Percentiles rank a stretch among this genome's conserved stretches.
Conservation (phyloP, 352 stramenopile genomes). For the Phytopythium montanum region DNA sequence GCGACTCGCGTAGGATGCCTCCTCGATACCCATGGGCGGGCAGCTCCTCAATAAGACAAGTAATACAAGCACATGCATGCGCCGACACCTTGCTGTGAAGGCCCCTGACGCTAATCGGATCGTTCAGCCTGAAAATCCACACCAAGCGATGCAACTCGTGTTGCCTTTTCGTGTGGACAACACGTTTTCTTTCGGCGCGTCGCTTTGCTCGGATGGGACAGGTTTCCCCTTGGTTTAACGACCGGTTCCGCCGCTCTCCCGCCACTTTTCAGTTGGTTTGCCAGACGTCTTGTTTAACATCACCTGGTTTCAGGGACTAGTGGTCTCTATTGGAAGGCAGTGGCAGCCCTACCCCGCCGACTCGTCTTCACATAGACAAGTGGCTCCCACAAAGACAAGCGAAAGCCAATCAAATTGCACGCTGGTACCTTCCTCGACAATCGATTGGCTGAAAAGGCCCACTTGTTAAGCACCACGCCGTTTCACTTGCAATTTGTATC, state of each 20-base stretch:
- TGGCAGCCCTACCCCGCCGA: neutral
- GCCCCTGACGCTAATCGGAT: neutral
- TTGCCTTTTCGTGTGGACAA: neutral
- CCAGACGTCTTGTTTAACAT: neutral
- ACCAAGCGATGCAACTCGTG: no score
- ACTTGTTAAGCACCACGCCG: neutral
- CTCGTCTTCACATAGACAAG: slow-evolving; percentile 8
- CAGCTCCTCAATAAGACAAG: no score
- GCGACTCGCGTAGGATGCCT: no score
- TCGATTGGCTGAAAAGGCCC: slow-evolving; percentile 2
- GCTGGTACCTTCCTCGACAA: neutral
- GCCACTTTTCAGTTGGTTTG: neutral
- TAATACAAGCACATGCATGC: no score
- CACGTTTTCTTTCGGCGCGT: neutral
- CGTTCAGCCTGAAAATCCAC: no score
- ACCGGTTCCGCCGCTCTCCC: neutral
- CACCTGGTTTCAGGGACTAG: neutral
- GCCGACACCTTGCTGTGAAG: no score
- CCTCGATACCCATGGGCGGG: no score
- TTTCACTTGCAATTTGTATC: neutral
- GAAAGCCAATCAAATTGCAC: slow-evolving; percentile 5
- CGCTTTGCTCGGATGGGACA: no score
- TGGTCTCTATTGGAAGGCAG: slow-evolving; percentile 1
- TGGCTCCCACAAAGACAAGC: slow-evolving; percentile 8
- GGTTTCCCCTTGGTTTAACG: slow-evolving; percentile 4